Base-by-base conservation (phyloP, 805 yeast species). In the Candida cerambycidarum region DNA sequence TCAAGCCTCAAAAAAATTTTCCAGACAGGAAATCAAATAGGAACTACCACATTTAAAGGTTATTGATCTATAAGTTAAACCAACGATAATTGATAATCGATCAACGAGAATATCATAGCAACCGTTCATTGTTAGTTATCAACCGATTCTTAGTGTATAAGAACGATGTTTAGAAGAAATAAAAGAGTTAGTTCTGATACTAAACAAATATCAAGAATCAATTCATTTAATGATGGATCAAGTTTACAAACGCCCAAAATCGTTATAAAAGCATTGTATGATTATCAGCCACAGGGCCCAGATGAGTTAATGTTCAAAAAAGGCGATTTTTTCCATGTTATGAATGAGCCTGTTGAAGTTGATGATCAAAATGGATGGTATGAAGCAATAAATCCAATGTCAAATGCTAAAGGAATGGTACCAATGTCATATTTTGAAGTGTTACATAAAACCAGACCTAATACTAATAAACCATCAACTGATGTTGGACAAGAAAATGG, bases 251-350 rank as follows among this genome's bases (percentile, higher is more conserved):
- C 87, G 3, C 96, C 96, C 4, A 83, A 80, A 47, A 84, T 84
- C 57, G 95, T 88, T 34, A 88, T 93, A 45, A 82, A 81, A 48
- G 97, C 98, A 0, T 65, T 83, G 13, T 81, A 79, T 54, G 84
- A 83, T 56, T 90, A 90, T 63, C 69, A 69, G 32, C 85, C 96
- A 1, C 90, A 83, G 53, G 83, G 85, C 11, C 81, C 87, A 1
- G 89, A 87, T 16, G 97, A 92, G 59, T 73, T 92, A 27, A 73
- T 80, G 23, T 92, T 93, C 60, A 57, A 64, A 32, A 79, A 81
- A 52, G 97, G 97, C 29, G 97, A 92, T 57, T 90, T 89, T 58
- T 88, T 90, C 65, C 89, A 88, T 57, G 95, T 93, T 2, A 37
- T 68, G 14, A 45, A 49, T 28, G 64, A 57, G 16, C 62, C 56